A percentile compares a stretch with the other conserved stretches of the same genome.
Conservation (phyloP, 371 early-diverging fungal species). For the Mortierella polycephala region DNA sequence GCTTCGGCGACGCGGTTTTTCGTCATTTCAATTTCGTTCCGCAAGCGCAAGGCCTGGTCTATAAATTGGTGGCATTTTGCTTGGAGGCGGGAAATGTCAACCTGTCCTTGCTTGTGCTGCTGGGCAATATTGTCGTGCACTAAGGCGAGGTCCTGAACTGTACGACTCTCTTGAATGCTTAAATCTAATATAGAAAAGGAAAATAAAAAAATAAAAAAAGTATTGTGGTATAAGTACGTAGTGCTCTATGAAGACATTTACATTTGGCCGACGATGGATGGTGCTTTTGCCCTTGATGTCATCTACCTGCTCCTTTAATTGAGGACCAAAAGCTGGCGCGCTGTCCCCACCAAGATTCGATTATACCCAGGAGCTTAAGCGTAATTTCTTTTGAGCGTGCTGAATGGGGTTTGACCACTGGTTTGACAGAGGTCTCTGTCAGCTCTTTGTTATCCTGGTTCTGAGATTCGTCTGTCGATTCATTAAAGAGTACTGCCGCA, state of each 20-base stretch:
- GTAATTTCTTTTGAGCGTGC: constrained; percentile 26
- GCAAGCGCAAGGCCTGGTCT: constrained; percentile 27
- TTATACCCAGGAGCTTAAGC: constrained; percentile 16
- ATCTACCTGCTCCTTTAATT: constrained; percentile 16
- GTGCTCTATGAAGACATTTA: too few relatives aligned
- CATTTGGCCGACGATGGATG: background rate
- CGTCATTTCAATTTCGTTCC: constrained; percentile 41
- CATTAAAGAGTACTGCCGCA: constrained; percentile 12
- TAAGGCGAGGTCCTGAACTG: constrained; percentile 18
- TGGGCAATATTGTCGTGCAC: constrained; percentile 12
- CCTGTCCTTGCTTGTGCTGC: constrained; percentile 22
- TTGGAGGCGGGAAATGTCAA: constrained; percentile 29
- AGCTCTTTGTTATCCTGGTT: constrained; percentile 30
- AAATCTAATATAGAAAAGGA: constrained; percentile 5
- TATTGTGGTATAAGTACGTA: background rate
- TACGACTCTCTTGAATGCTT: constrained; percentile 16
- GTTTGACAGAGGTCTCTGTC: constrained; percentile 16
- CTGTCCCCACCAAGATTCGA: constrained; percentile 30
- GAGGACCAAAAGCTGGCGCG: constrained; percentile 22
- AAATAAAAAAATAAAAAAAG: constrained; percentile 1
- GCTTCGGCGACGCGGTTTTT: constrained; percentile 24
- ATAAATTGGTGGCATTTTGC: constrained; percentile 37
- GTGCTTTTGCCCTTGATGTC: too few relatives aligned
- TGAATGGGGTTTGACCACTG: constrained; percentile 6
- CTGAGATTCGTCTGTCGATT: background rate